A percentile compares a stretch with the other conserved stretches of the same genome.
Evolutionary conservation across 1,284 basidiomycete species (phyloP).

Genomic region (Tilletiaria anomala): DNA sequence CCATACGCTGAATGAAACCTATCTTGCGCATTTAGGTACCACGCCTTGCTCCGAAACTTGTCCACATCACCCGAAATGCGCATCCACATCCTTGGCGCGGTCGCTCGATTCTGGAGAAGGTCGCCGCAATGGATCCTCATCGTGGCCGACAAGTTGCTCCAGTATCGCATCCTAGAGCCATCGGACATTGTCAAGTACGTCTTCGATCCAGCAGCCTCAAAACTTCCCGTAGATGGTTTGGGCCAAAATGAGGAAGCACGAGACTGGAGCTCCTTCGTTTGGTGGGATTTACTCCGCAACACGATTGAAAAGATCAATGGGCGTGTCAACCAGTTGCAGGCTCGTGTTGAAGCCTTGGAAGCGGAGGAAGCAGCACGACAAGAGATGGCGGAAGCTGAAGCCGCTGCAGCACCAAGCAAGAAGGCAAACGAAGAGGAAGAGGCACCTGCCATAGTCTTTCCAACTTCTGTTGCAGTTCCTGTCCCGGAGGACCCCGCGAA

Average conservation of each 20-base stretch:
- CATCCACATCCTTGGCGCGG: constrained; percentile 50
- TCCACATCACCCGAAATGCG: constrained; percentile 46
- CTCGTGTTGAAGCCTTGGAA: constrained; percentile 18
- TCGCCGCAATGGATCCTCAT: constrained; percentile 48
- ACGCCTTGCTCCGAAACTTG: constrained; percentile 67
- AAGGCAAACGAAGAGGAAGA: constrained; percentile 4
- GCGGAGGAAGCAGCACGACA: constrained; percentile 14
- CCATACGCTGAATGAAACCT: too few species aligned
- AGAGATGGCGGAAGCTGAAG: constrained; percentile 15
- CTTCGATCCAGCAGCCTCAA: constrained; percentile 47
- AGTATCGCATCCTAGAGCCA: constrained; percentile 93
- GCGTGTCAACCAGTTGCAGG: constrained; percentile 30
- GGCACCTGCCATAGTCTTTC: too few species aligned
- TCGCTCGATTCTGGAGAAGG: constrained; percentile 55
- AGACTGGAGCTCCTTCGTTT: constrained; percentile 29
- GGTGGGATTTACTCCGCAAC: constrained; percentile 24
- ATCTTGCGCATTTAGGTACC: constrained; percentile 51
- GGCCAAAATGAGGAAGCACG: constrained; percentile 3
- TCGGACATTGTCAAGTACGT: constrained; percentile 77
- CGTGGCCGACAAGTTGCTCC: constrained; percentile 93
- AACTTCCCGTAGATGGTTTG: background rate
- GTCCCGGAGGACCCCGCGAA: too few species aligned
- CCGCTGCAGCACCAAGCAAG: constrained; percentile 9
- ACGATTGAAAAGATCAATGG: constrained; percentile 38
- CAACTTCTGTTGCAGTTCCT: too few species aligned